Base-by-base conservation (phyloP, 768 basidiomycete genomes). In the Artomyces pyxidatus region DNA sequence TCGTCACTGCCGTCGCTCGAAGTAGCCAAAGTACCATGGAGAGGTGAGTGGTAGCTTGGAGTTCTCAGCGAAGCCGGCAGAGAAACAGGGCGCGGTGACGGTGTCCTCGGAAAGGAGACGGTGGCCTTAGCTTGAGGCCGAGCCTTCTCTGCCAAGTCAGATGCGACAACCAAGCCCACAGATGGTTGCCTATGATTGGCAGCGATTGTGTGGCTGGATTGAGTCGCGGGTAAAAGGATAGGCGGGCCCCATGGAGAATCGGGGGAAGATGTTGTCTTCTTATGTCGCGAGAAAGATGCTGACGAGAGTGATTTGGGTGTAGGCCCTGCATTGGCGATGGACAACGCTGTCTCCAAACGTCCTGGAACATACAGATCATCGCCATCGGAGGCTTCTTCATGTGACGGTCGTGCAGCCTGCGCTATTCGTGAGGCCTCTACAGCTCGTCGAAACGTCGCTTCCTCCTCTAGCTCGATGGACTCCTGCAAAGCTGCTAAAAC, bases 311-410 rank as follows among this genome's bases (percentile, higher is more conserved):
- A 29, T 52, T 55, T 59, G 40, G 56, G 63, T 9, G 64, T 62
- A 12, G 71, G 69, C 5, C 72, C 72, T 7, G 82, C 73, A 45
- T 81, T 81, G 16, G 78, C 86, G 37, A 88, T 78, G 9, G 83
- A 74, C 25, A 88, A 63, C 1, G 75, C 80, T 1, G 83, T 83
- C 56, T 81, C 81, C n/a, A 87, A 65, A 17, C 81, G 72, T 19
- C 72, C 71, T 0, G 75, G 80, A 2, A 73, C 65, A 21, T 73
- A 72, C 17, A 77, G 63, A 43, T 80, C 76, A 7, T 77, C 72
- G 28, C 72, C 71, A 12, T 68, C 66, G 16, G 46, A 59, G 37
- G 51, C 35, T 3, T 52, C 49, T 3, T 60, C 58, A 22, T 47
- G 40, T 6, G 47, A 35, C 50, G 23, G 45, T 32, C 26, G 52